Evolutionary conservation across 495 filamentous ascomycete species (phyloP).

Genomic region (Trichoderma gamsii): DNA sequence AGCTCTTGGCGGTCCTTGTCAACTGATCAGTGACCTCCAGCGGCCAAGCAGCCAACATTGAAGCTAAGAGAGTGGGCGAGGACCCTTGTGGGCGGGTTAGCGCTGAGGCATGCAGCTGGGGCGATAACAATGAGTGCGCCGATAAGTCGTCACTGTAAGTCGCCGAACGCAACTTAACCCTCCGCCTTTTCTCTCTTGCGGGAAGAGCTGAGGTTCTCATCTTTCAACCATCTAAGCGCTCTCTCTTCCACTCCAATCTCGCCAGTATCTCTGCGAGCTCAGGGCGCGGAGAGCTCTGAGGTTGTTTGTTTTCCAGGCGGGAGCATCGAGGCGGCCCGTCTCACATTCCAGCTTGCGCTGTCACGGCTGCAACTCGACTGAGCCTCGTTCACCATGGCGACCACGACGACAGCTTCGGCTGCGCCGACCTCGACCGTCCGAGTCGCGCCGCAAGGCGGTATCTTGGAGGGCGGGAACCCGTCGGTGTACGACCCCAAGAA

Average conservation of each 20-base stretch:
- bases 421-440: constrained; percentile 13
- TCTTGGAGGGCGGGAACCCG: constrained; percentile 71
- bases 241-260: background rate
- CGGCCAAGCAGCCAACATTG: background rate
- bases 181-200: background rate
- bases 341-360: background rate
- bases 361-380: background rate
- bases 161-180: background rate
- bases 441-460: constrained; percentile 35
- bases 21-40: background rate
- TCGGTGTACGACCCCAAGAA: constrained; percentile 64
- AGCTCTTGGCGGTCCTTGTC: background rate
- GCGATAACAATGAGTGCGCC: background rate
- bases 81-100: background rate
- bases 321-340: background rate
- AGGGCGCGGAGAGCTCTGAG: background rate
- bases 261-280: background rate
- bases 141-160: background rate
- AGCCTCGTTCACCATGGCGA: constrained; percentile 9
- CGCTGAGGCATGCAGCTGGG: background rate
- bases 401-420: constrained; percentile 15
- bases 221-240: background rate
- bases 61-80: background rate
- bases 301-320: background rate
- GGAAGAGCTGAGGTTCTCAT: background rate